These are phyloP conservation scores for Henckelia pumila DNA, from an alignment of 257 asterid species.

Conservation along the genomic window DNA sequence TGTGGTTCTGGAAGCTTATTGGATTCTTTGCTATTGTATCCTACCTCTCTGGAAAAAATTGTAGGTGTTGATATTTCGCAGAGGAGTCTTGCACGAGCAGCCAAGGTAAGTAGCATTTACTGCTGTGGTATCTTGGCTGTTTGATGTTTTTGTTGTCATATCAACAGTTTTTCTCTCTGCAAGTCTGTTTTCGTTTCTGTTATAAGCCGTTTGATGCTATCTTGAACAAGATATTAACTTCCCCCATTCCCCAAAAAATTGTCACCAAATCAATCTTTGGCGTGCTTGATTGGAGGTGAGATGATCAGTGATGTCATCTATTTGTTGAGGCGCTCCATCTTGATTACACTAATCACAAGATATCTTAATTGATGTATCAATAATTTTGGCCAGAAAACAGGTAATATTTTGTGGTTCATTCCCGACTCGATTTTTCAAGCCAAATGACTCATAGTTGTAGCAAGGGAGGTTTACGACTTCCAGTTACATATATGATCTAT, in stretches of 20 bases:
- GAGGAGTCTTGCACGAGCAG: constrained; percentile 81
- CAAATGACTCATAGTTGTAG: no score
- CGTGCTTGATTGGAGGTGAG: neutral
- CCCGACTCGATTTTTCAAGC: no score
- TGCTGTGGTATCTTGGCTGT: constrained; percentile 10
- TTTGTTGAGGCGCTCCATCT: no score
- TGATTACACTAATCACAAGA: no score
- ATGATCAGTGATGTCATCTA: neutral
- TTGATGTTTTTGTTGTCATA: neutral
- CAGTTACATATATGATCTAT: neutral
- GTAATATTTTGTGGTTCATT: no score
- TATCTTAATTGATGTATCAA: no score
- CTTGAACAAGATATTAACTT: no score
- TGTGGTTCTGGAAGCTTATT: constrained; percentile 97
- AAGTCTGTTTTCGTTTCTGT: neutral
- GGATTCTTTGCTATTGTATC: constrained; percentile 74
- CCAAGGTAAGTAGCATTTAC: constrained; percentile 56
- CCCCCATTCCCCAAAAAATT: no score
- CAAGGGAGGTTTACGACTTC: neutral
- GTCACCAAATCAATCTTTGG: no score
- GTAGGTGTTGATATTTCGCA: constrained; percentile 83
- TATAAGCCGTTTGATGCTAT: neutral
- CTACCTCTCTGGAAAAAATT: constrained; percentile 73
- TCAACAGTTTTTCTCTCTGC: neutral
- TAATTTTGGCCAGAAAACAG: no score